A percentile compares a stretch with the other conserved stretches of the same genome.
Conservation (phyloP, 2,329 filamentous ascomycete genomes). For the Pestalotiopsis sp. region DNA sequence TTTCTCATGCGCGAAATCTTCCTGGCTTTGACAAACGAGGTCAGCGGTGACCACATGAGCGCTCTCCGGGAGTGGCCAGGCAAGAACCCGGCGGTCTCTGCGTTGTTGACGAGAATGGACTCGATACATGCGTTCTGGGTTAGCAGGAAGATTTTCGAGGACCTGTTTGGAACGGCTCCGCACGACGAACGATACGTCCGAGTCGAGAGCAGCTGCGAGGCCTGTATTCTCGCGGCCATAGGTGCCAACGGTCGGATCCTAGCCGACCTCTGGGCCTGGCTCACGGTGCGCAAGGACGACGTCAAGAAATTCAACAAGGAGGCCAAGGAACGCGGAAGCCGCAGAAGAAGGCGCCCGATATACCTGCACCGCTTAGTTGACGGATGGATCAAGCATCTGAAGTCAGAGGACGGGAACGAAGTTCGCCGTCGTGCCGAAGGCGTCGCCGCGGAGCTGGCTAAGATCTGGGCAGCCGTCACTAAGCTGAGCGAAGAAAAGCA, state of each 20-base stretch:
- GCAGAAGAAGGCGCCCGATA: background rate
- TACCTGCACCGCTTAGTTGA: background rate
- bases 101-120: constrained; percentile 34
- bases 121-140: constrained; percentile 42
- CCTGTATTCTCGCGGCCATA: constrained; percentile 52
- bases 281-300: constrained; percentile 27
- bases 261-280: constrained; percentile 44
- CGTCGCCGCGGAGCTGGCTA: background rate
- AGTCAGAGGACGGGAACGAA: background rate
- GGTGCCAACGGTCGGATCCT: constrained; percentile 45
- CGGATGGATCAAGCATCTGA: constrained; percentile 7
- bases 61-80: constrained; percentile 26
- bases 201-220: constrained; percentile 47
- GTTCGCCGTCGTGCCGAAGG: background rate
- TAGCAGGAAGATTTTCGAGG: constrained; percentile 32
- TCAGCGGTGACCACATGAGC: constrained; percentile 31
- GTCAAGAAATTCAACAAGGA: background rate
- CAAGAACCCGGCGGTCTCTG: constrained; percentile 20
- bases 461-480: background rate
- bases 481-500: background rate
- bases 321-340: background rate
- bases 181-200: constrained; percentile 29
- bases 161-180: constrained; percentile 32
- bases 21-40: constrained; percentile 42
- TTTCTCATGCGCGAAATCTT: constrained; percentile 46